phyloP scores from a whole-genome alignment of 176 grass and related monocot genomes.

The Echinochloa phyllopogon region DNA sequence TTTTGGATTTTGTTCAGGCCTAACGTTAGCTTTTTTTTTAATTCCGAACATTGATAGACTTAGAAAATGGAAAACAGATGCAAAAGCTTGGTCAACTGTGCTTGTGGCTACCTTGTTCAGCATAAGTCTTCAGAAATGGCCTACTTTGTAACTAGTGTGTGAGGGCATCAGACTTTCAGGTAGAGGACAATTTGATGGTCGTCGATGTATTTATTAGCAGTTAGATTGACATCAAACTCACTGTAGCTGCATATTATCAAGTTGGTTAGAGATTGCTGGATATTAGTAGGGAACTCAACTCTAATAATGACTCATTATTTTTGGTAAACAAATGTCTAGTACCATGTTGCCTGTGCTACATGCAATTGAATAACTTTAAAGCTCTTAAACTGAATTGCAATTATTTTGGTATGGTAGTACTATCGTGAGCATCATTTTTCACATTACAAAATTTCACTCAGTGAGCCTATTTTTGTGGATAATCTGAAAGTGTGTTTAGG shows the following conservation, averaged over 20 bases:
- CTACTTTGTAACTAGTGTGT: not conserved
- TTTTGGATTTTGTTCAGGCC: not conserved
- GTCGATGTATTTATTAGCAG: not conserved
- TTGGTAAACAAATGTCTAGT: not conserved
- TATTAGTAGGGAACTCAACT: not conserved
- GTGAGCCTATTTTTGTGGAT: not conserved
- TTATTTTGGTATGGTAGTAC: not conserved
- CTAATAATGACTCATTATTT: not conserved
- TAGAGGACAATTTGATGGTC: not conserved
- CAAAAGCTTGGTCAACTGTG: not conserved
- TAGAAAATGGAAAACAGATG: not conserved
- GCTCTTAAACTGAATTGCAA: not conserved
- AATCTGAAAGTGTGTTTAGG: not conserved
- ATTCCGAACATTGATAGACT: not conserved
- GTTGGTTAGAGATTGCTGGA: not conserved
- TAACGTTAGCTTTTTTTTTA: not conserved
- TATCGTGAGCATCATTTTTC: not conserved
- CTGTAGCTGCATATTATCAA: not conserved
- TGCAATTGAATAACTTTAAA: not conserved
- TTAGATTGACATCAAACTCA: not conserved
- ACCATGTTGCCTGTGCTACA: not conserved
- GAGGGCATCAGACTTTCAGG: not conserved
- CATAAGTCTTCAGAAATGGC: not conserved
- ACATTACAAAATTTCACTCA: not conserved
- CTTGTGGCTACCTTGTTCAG: constrained; percentile 1